phyloP scores from a whole-genome alignment of 1,139 yeast genomes.

The Sugiyamaella xylanicola region DNA sequence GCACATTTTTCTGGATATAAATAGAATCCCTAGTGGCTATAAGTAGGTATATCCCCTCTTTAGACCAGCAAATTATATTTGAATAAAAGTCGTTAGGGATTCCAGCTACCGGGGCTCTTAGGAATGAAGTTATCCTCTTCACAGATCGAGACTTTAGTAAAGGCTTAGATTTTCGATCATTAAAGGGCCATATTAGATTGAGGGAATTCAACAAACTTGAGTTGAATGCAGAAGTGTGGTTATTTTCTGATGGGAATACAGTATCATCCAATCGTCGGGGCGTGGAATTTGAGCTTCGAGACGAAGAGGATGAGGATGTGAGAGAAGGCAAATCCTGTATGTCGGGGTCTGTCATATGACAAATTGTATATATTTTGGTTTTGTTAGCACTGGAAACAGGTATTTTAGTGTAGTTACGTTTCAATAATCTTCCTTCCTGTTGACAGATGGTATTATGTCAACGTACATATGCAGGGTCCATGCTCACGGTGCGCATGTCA shows the following conservation, averaged over 20 bases:
- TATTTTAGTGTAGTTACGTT: background rate
- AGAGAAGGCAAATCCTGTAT: background rate
- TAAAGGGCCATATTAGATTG: background rate
- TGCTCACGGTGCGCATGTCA: too few relatives aligned
- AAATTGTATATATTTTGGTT: background rate
- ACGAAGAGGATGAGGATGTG: background rate
- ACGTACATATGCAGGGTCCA: background rate
- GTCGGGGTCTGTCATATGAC: constrained; percentile 1
- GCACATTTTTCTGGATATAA: background rate
- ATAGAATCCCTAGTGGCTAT: background rate
- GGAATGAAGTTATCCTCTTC: background rate
- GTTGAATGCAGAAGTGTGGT: constrained; percentile 3
- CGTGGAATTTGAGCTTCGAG: background rate
- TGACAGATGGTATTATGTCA: background rate
- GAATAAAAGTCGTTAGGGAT: constrained; percentile 15
- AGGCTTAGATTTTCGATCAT: background rate
- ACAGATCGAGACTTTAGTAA: background rate
- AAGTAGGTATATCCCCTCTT: constrained; percentile 1
- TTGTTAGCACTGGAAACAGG: background rate
- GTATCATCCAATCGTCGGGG: background rate
- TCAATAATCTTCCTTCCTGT: background rate
- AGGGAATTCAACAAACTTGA: background rate
- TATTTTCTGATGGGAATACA: background rate
- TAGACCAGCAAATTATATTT: constrained; percentile 11
- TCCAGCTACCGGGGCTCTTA: background rate